A percentile compares a stretch with the other conserved stretches of the same genome.
Evolutionary conservation across 768 basidiomycete genomes (phyloP).

Genomic region (Podaxis pistillaris): DNA sequence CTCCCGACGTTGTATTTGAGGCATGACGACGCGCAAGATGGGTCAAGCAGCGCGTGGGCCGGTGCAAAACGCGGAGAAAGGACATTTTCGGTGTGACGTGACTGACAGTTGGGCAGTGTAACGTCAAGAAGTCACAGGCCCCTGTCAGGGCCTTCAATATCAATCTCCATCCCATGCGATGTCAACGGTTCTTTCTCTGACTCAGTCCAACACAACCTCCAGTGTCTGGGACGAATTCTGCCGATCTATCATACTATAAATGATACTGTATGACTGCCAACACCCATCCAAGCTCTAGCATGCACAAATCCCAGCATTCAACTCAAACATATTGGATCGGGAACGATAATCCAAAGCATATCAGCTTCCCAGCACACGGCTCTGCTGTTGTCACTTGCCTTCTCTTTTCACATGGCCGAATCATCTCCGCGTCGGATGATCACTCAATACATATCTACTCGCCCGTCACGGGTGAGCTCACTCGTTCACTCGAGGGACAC

Average conservation of each 20-base stretch:
- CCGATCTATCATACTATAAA: too few species aligned
- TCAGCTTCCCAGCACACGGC: constrained; percentile 86
- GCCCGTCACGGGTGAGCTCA: constrained; percentile 74
- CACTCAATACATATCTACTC: constrained; percentile 95
- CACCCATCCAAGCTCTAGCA: too few species aligned
- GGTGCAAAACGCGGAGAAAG: constrained; percentile 24
- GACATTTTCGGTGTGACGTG: constrained; percentile 23
- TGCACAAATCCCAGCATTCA: constrained; percentile 71
- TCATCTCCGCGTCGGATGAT: constrained; percentile 97
- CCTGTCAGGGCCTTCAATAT: neutral
- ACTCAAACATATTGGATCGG: constrained; percentile 75
- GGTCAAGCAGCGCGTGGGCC: constrained; percentile 15
- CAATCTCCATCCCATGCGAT: too few species aligned
- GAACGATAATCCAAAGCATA: constrained; percentile 68
- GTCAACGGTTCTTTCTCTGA: too few species aligned
- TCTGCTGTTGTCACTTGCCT: constrained; percentile 93
- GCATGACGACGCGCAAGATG: constrained; percentile 2
- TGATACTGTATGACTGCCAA: too few species aligned
- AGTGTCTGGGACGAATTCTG: too few species aligned
- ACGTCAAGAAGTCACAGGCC: neutral
- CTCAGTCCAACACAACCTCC: too few species aligned
- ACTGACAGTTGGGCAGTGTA: neutral
- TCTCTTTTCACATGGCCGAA: constrained; percentile 89
- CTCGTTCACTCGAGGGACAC: constrained; percentile 81
- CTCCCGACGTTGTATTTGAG: neutral